Base-by-base conservation (phyloP, 106 monocot species). In the Platanthera guangdongensis region DNA sequence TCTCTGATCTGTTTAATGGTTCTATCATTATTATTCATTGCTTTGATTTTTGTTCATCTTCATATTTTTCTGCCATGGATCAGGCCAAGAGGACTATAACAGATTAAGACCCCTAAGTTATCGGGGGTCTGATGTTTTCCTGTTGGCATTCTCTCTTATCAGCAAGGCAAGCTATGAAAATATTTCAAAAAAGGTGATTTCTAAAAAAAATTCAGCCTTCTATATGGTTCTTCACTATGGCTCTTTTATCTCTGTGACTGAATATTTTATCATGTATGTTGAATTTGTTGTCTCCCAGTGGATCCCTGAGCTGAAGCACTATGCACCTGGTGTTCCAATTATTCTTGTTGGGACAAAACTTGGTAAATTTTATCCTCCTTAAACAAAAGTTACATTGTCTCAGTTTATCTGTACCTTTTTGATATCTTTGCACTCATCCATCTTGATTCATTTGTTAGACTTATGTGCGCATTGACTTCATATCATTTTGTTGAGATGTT, bases 111-210 rank as follows among this genome's bases (percentile, higher is more conserved):
- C 67, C 11, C 32, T 67, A 22, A 67, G 67, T 13, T 67, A 67
- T 67, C 67, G 67, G 3, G 67, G 67, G 12, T 22, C 67, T 67
- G 67, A 67, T 67, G 67, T 67, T 67, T 67, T 67, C 32, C 9
- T 67, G 12, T 30, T 67, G 32, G 67, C 67, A 22, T 67, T 67
- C 32, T 67, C 67, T 67, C 67, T 67, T 22, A 67, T 67, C 32
- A 67, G 67, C 39, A 67, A 67, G 67, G 67, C 67, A 12, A 67
- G 67, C 67, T 67, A 67, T 67, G 67, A 67, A 13, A 67, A 67
- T 67, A 12, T 67, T 67, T 67, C 67, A 12, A 67, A 67, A 12
- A 67, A 67, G 67, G 67, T 67, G 30, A 7, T 10, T 10, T 39
- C 39, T 39, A 39, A 39, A 39, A 39, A 39, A 39, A 3, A 3